Evolutionary conservation across 371 early-diverging fungal genomes (phyloP), one percentile per base, ranked within the genome.

Genomic region (Rhizopus microsporus): DNA sequence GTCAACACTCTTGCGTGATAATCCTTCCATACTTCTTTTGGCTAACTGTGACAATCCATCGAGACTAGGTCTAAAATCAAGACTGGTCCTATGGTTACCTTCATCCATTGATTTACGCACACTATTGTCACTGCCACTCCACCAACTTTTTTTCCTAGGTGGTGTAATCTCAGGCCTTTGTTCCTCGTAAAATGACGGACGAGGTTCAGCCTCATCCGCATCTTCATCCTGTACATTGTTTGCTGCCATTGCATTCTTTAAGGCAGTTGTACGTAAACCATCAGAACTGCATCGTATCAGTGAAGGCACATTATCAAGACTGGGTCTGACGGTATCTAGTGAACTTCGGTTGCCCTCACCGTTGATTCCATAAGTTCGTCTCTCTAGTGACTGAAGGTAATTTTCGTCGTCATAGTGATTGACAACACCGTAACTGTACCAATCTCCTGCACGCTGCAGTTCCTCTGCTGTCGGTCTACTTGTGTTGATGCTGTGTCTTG

Each of bases 281-380:
- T 77, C 78, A 1, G 75, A 77, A 51, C 72, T 77, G 48, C 73
- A 72, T 17, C 75, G 56, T 50, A 68, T 72, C 48, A 77, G 53
- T 7, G 70, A 35, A 1, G 65, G 53, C n/a, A 23, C 43, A 54
- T 17, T 57, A 30, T 61, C 63, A 38, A 55, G 15, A 38, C 34
- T 35, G 6, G 43, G 42, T 30, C 53, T 31, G 10, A 40, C 34
- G 15, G 35, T 50, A 37, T 61, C 61, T 56, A 51, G 31, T 1
- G 62, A 49, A 31, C 38, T 52, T 44, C 37, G 49, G 10, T 42
- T 57, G 35, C 17, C 33, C 10, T 48, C 59, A 30, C 33, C 61
- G 33, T 51, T 46, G 30, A 35, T 44, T 38, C 62, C 56, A 62
- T 61, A 74, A 2, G 75, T 75, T 59, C 75, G 48, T 47, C 73